A percentile compares a stretch with the other conserved stretches of the same genome.
Evolutionary conservation across 305 asterid species (phyloP).

Genomic region (Andrographis paniculata): DNA sequence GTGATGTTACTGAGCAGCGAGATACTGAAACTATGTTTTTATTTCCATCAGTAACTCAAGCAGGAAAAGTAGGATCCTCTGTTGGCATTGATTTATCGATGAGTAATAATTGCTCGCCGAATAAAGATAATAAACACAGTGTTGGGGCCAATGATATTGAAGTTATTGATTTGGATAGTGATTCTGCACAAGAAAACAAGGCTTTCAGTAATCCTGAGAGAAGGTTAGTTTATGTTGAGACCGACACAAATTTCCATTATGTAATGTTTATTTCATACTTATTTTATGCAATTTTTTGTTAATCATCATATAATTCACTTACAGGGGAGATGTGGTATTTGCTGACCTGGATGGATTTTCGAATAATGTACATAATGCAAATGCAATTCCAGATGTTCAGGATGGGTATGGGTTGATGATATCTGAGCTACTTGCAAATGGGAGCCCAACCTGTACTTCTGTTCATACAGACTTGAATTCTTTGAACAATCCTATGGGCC

Average conservation of each 20-base stretch:
- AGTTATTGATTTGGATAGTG: conserved; percentile 89
- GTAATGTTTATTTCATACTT: not conserved
- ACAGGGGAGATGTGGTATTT: conserved; percentile 64
- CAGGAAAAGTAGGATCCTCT: conserved; percentile 32
- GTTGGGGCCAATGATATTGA: conserved; percentile 49
- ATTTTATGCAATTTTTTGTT: not conserved
- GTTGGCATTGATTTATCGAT: conserved; percentile 65
- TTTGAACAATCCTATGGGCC: conserved; percentile 67
- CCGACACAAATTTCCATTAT: too few relatives aligned
- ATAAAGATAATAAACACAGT: conserved; percentile 24
- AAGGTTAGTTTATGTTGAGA: conserved; percentile 31
- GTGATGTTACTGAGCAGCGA: conserved; percentile 30
- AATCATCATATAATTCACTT: not conserved
- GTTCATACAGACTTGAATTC: conserved; percentile 57
- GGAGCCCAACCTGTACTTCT: conserved; percentile 61
- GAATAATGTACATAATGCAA: conserved; percentile 45
- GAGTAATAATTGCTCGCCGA: conserved; percentile 31
- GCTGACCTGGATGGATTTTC: conserved; percentile 63
- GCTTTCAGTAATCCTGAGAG: conserved; percentile 39
- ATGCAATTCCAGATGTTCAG: conserved; percentile 52
- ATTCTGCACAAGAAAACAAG: conserved; percentile 57
- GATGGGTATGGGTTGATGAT: conserved; percentile 95
- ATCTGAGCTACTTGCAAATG: conserved; percentile 78
- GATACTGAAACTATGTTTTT: conserved; percentile 31
- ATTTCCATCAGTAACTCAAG: conserved; percentile 38